A percentile compares a stretch with the other conserved stretches of the same genome.
phyloP scores from a whole-genome alignment of 164 flowering plant species.

The Protea cynaroides region DNA sequence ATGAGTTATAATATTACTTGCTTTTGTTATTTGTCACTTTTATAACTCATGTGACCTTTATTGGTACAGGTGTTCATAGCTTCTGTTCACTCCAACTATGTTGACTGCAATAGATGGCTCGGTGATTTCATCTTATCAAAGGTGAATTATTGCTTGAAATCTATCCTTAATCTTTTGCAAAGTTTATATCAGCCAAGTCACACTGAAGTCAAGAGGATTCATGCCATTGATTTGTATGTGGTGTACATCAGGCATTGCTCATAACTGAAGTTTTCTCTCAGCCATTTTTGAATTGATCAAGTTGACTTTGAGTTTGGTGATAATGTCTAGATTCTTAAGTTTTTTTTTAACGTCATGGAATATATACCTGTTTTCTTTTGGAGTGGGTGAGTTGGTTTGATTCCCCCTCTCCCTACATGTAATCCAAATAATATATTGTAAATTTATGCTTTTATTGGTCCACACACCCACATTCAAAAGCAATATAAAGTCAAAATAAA shows the following conservation, averaged over 20 bases:
- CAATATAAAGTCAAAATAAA: too few species aligned
- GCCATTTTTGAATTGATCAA: too few species aligned
- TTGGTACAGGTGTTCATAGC: slow-evolving; percentile 72
- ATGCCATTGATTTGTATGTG: not conserved
- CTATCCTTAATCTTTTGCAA: not conserved
- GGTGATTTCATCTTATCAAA: slow-evolving; percentile 96
- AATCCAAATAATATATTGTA: too few species aligned
- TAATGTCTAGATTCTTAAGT: not conserved
- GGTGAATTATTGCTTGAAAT: slow-evolving; percentile 32
- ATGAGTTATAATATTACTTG: not conserved
- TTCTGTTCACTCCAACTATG: slow-evolving; percentile 86
- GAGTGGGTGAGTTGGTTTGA: too few species aligned
- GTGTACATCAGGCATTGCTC: not conserved
- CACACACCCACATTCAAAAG: too few species aligned
- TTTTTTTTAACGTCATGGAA: not conserved
- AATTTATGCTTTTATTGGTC: too few species aligned
- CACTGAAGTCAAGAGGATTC: not conserved
- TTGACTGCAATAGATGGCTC: slow-evolving; percentile 97
- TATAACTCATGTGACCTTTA: slow-evolving; percentile 3
- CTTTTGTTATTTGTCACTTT: not conserved
- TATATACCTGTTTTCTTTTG: too few species aligned
- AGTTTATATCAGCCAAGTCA: not conserved
- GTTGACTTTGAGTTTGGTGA: not conserved
- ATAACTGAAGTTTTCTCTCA: not conserved
- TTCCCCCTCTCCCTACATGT: too few species aligned